These are phyloP conservation scores for Saccharomyces hybrid DNA, from an alignment of 1,139 yeast species.

Conservation along the genomic window DNA sequence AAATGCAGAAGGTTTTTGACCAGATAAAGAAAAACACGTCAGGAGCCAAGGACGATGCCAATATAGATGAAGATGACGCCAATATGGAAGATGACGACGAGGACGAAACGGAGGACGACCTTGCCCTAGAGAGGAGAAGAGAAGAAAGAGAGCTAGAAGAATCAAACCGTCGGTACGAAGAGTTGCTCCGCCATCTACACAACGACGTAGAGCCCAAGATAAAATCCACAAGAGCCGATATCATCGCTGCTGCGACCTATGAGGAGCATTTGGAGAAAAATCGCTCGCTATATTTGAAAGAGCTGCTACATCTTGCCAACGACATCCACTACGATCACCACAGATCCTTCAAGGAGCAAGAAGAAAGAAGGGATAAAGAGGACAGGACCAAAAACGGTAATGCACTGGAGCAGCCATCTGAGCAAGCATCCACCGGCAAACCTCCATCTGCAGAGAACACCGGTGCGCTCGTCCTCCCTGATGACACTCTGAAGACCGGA, in stretches of 20 bases:
- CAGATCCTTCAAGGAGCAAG: slow-evolving; percentile 21
- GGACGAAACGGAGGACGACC: slow-evolving; percentile 19
- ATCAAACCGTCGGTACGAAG: slow-evolving; percentile 21
- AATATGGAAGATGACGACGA: slow-evolving; percentile 17
- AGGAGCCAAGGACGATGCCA: slow-evolving; percentile 16
- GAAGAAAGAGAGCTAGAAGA: slow-evolving; percentile 21
- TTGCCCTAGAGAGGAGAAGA: slow-evolving; percentile 23
- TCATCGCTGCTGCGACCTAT: slow-evolving; percentile 20
- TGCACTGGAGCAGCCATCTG: background rate
- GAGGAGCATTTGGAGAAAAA: slow-evolving; percentile 14
- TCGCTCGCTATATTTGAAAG: slow-evolving; percentile 20
- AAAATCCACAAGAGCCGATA: slow-evolving; percentile 16
- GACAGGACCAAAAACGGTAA: slow-evolving; percentile 17
- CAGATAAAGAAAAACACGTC: slow-evolving; percentile 35
- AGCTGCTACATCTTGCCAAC: slow-evolving; percentile 18
- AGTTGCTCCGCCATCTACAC: slow-evolving; percentile 18
- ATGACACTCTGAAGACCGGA: background rate
- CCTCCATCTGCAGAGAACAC: slow-evolving; percentile 1
- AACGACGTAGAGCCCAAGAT: slow-evolving; percentile 20
- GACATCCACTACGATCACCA: slow-evolving; percentile 27
- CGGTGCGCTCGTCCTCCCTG: background rate
- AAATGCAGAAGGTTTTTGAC: slow-evolving; percentile 45
- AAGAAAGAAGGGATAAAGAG: slow-evolving; percentile 17
- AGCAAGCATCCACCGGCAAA: background rate
- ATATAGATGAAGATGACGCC: slow-evolving; percentile 22